A percentile compares a stretch with the other conserved stretches of the same genome.
These are phyloP conservation scores for Plenodomus biglobosus DNA, from an alignment of 2,329 filamentous ascomycete species.

Conservation along the genomic window DNA sequence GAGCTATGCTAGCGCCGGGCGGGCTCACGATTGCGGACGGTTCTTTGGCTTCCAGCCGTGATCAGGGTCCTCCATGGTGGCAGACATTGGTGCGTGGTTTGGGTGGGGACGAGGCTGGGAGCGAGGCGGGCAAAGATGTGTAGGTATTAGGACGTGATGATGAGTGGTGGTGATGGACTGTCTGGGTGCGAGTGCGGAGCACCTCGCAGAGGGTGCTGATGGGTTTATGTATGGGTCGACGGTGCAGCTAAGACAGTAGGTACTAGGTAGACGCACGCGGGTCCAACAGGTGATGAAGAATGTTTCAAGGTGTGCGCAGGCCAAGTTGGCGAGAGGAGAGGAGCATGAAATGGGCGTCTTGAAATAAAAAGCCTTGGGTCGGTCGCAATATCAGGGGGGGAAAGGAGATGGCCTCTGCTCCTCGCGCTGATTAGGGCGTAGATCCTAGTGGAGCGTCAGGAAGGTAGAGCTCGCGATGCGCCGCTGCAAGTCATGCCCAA, in stretches of 20 bases:
- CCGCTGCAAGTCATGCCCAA: constrained; percentile 9
- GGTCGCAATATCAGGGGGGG: constrained; percentile 27
- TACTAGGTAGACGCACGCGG: constrained; percentile 25
- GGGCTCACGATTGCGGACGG: constrained; percentile 78
- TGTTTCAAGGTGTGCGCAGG: constrained; percentile 31
- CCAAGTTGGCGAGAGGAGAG: constrained; percentile 14
- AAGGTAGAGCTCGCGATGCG: constrained; percentile 6
- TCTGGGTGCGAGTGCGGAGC: not conserved
- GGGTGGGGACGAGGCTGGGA: constrained; percentile 16
- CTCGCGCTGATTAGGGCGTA: constrained; percentile 18
- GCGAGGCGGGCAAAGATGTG: constrained; percentile 2
- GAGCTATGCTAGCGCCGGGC: constrained; percentile 25
- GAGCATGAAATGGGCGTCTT: constrained; percentile 34
- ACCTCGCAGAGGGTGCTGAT: constrained; percentile 8
- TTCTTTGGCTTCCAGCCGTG: constrained; percentile 78
- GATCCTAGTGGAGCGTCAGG: constrained; percentile 15
- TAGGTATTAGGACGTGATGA: constrained; percentile 4
- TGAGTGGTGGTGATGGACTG: constrained; percentile 5
- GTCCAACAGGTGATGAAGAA: constrained; percentile 13
- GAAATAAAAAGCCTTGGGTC: constrained; percentile 15
- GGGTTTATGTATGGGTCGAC: constrained; percentile 8
- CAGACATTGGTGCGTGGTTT: constrained; percentile 1
- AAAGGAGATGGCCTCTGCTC: constrained; percentile 29
- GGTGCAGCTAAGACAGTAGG: no score
- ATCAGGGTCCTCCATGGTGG: constrained; percentile 55